These are phyloP conservation scores for Pseudogymnoascus sp. DNA, from an alignment of 2,329 filamentous ascomycete genomes.

Conservation along the genomic window DNA sequence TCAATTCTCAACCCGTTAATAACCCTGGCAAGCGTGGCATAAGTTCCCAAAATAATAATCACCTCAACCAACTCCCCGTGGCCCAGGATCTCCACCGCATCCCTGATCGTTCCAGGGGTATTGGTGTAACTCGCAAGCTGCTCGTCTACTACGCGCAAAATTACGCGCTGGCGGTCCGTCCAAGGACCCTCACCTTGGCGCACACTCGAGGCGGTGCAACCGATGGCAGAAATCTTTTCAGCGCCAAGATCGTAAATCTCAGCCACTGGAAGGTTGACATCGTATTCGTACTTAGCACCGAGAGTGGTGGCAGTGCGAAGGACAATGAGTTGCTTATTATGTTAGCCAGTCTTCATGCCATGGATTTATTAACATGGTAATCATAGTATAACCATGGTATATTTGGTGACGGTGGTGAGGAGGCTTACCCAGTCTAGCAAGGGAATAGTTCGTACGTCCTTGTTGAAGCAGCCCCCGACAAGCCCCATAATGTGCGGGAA, in stretches of 20 bases:
- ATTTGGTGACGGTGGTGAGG: no score
- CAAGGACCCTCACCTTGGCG: conserved; percentile 3
- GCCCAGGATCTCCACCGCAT: conserved; percentile 15
- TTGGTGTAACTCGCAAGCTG: conserved; percentile 15
- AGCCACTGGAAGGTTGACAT: conserved; percentile 22
- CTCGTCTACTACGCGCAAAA: conserved; percentile 15
- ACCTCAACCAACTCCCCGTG: conserved; percentile 19
- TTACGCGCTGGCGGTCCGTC: conserved; percentile 15
- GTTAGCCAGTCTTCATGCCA: neutral
- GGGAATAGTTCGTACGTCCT: neutral
- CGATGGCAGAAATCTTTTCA: conserved; percentile 14
- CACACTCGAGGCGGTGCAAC: neutral
- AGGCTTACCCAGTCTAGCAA: neutral
- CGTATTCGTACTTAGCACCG: conserved; percentile 21
- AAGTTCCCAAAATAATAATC: conserved; percentile 18
- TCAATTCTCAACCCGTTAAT: conserved; percentile 17
- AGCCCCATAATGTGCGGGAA: neutral
- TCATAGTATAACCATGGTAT: no score
- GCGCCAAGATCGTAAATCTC: conserved; percentile 16
- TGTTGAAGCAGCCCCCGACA: neutral
- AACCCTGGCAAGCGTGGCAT: conserved; percentile 17
- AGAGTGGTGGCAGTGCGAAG: conserved; percentile 20
- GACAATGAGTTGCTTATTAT: conserved; percentile 20
- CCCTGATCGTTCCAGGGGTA: conserved; percentile 12
- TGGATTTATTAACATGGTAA: no score